Conservation (phyloP, 352 stramenopile species). For the Phytophthora sansomeana region DNA sequence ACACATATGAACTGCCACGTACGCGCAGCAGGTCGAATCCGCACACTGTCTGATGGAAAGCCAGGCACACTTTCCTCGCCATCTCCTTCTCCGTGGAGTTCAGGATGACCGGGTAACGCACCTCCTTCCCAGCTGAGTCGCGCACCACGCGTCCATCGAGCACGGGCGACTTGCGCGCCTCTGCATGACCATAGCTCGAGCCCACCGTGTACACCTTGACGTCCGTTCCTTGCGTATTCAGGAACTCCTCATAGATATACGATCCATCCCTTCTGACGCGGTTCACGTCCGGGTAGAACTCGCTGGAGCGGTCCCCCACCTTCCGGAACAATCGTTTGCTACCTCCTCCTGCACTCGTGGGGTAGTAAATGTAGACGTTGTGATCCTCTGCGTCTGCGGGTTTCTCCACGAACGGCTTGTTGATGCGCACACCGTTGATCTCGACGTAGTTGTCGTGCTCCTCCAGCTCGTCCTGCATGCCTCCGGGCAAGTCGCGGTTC, state of each 20-base stretch:
- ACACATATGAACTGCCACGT: conserved; percentile 95
- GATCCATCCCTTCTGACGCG: conserved; percentile 95
- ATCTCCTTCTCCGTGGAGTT: conserved; percentile 99
- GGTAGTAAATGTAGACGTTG: conserved; percentile 99
- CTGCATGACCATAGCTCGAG: conserved; percentile 98
- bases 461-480: conserved; percentile 68
- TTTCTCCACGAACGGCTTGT: conserved; percentile 99
- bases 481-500: conserved; percentile 91
- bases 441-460: conserved; percentile 88
- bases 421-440: conserved; percentile 96
- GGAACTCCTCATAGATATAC: conserved; percentile 99
- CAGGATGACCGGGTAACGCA: conserved; percentile 99
- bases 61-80: conserved; percentile 92
- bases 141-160: conserved; percentile 95
- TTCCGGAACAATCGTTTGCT: conserved; percentile 99
- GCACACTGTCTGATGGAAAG: conserved; percentile 99
- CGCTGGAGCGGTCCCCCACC: conserved; percentile 92
- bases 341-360: conserved; percentile 96
- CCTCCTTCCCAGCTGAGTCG: conserved; percentile 98
- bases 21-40: conserved; percentile 98
- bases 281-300: conserved; percentile 98
- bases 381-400: conserved; percentile 99
- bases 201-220: conserved; percentile 99
- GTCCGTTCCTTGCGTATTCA: conserved; percentile 99
- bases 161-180: conserved; percentile 98